Base-by-base conservation (phyloP, 1,139 yeast genomes). In the Candida dubliniensis region DNA sequence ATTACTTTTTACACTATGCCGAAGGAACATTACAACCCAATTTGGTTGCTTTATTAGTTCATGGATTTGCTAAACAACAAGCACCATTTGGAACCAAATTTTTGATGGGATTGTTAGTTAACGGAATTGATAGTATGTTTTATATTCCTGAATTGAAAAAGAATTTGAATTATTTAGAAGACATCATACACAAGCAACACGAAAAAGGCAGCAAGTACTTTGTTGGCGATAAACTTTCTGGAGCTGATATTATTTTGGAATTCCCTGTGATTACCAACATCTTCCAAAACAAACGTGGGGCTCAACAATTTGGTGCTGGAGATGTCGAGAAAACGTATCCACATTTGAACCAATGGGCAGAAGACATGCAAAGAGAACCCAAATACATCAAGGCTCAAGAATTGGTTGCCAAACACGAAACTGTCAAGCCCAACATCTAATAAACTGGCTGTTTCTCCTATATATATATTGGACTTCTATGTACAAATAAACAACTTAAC, bases 11-110 rank as follows among this genome's bases (percentile, higher is more conserved):
- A 38, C 71, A 70, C 49, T 71, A 62, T 42, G 49, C 71, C 11
- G 77, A 71, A 53, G 75, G 72, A 2, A 58, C 69, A 8, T 57
- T 71, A 36, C 74, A 71, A 52, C 63, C 66, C 2, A 50, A 52
- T 26, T 56, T 68, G 47, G 72, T 71, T 6, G 54, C 67, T 3
- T 52, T 66, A n/a, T 57, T 69, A 36, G 64, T 71, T 18, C 57
- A 61, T 35, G 36, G 42, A 12, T 42, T 56, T 27, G 73, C 76
- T 3, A 51, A 47, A 32, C 26, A 49, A n/a, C 47, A 40, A 31
- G 67, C 72, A 2, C 75, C 76, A 2, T 67, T 58, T 44, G 66
- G 66, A 1, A 44, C 55, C 8, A 51, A 54, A 27, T 53, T 51
- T 34, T 47, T 71, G 15, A 69, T 64, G 27, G 53, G 56, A 3